Evolutionary conservation across 2,329 filamentous ascomycete species (phyloP).

Genomic region (Peltaster fructicola): DNA sequence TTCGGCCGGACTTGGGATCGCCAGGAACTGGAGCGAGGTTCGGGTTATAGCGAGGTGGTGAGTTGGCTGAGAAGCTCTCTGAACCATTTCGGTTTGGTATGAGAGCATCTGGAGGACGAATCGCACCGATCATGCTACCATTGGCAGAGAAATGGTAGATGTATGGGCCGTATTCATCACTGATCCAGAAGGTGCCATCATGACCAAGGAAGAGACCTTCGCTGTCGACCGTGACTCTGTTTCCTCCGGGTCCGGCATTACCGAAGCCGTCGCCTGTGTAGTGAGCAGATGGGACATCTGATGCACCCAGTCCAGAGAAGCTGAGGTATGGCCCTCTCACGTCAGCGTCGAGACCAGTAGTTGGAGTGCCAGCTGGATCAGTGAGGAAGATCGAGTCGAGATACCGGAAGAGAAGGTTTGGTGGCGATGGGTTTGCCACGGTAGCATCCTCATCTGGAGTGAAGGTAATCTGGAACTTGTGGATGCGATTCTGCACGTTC

Average conservation of each 20-base stretch:
- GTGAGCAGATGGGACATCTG: constrained; percentile 40
- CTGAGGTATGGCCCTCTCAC: constrained; percentile 30
- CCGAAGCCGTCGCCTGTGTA: constrained; percentile 54
- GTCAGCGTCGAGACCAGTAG: constrained; percentile 47
- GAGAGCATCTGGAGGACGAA: constrained; percentile 46
- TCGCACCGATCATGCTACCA: constrained; percentile 44
- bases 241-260: constrained; percentile 39
- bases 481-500: constrained; percentile 50
- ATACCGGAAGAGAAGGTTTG: constrained; percentile 47
- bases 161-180: constrained; percentile 54
- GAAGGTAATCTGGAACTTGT: constrained; percentile 47
- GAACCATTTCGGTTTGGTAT: constrained; percentile 45
- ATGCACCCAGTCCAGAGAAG: constrained; percentile 26
- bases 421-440: constrained; percentile 32
- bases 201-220: constrained; percentile 47
- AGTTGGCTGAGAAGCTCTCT: constrained; percentile 45
- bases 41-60: constrained; percentile 42
- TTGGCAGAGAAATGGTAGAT: constrained; percentile 44
- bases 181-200: constrained; percentile 49
- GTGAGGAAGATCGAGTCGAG: constrained; percentile 46
- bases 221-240: constrained; percentile 42
- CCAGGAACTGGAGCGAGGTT: constrained; percentile 32
- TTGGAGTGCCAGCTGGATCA: constrained; percentile 42
- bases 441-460: constrained; percentile 36
- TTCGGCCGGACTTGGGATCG: constrained; percentile 42